Conservation (phyloP, 2,329 filamentous ascomycete species). For the Tetracladium maxilliforme region DNA sequence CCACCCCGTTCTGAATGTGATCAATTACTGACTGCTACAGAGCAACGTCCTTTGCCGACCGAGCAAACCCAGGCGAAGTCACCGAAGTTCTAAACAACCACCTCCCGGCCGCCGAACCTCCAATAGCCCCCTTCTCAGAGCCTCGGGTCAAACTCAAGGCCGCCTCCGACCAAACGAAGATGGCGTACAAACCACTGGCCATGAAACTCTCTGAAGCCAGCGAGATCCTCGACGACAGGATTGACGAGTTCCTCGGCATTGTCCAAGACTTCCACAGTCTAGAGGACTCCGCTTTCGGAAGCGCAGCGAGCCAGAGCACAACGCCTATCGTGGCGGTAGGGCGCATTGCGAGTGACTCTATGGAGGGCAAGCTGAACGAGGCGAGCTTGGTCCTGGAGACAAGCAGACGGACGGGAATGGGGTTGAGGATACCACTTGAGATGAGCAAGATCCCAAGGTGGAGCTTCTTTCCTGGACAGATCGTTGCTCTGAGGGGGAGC, state of each 20-base stretch:
- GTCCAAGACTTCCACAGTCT: constrained; percentile 62
- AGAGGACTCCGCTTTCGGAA: constrained; percentile 72
- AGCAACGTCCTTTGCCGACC: constrained; percentile 56
- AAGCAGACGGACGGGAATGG: constrained; percentile 70
- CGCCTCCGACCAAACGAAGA: constrained; percentile 79
- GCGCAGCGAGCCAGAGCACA: constrained; percentile 71
- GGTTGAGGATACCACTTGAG: constrained; percentile 66
- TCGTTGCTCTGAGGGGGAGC: constrained; percentile 73
- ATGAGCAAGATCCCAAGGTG: constrained; percentile 53
- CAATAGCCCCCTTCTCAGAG: constrained; percentile 58
- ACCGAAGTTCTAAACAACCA: constrained; percentile 73
- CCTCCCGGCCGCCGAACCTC: constrained; percentile 50
- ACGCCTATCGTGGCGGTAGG: constrained; percentile 82
- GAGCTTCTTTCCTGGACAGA: constrained; percentile 88
- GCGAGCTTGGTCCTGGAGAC: constrained; percentile 81
- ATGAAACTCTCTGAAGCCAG: constrained; percentile 92
- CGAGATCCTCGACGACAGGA: constrained; percentile 85
- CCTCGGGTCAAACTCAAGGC: constrained; percentile 72
- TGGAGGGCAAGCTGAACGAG: constrained; percentile 75
- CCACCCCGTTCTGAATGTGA: not conserved
- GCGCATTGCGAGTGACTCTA: constrained; percentile 74
- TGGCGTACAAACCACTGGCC: constrained; percentile 80
- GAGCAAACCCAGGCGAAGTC: constrained; percentile 66
- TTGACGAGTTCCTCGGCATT: constrained; percentile 72
- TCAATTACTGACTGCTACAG: no score